phyloP scores from a whole-genome alignment of 495 filamentous ascomycete genomes.

The Rostrohypoxylon terebratum region DNA sequence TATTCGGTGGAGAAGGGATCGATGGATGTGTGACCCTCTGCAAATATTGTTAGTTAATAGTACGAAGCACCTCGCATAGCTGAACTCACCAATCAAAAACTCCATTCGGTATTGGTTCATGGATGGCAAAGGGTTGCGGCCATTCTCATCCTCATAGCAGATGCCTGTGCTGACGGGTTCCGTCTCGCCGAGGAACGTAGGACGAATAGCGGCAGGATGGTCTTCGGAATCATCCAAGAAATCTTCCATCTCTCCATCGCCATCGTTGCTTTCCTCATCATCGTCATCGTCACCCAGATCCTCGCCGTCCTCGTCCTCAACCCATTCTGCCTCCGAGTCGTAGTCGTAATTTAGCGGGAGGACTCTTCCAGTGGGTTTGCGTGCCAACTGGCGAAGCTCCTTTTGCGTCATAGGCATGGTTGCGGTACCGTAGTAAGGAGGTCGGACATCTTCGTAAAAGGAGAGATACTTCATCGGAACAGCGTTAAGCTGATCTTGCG shows the following conservation, averaged over 20 bases:
- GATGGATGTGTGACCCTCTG: conserved; percentile 64
- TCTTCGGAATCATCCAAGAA: conserved; percentile 79
- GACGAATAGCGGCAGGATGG: conserved; percentile 50
- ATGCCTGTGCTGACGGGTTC: conserved; percentile 81
- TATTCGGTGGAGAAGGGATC: conserved; percentile 87
- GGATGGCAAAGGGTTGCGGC: conserved; percentile 56
- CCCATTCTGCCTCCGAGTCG: conserved; percentile 97
- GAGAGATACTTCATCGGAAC: conserved; percentile 81
- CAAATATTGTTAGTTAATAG: conserved; percentile 26
- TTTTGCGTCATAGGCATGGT: conserved; percentile 61
- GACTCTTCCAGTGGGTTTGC: conserved; percentile 75
- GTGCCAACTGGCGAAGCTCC: conserved; percentile 68
- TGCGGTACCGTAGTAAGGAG: conserved; percentile 89
- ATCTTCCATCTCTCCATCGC: conserved; percentile 76
- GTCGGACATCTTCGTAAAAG: conserved; percentile 89
- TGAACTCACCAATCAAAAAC: conserved; percentile 72
- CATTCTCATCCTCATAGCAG: conserved; percentile 76
- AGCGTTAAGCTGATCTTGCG: conserved; percentile 65
- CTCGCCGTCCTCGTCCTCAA: conserved; percentile 79
- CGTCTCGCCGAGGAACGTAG: conserved; percentile 69
- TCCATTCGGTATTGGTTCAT: conserved; percentile 74
- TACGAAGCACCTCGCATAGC: not conserved
- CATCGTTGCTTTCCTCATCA: conserved; percentile 75
- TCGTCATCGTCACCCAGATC: conserved; percentile 82
- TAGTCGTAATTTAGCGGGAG: conserved; percentile 90